These are phyloP conservation scores for Quercus mongolica DNA, from an alignment of 306 rosid species.

Conservation along the genomic window DNA sequence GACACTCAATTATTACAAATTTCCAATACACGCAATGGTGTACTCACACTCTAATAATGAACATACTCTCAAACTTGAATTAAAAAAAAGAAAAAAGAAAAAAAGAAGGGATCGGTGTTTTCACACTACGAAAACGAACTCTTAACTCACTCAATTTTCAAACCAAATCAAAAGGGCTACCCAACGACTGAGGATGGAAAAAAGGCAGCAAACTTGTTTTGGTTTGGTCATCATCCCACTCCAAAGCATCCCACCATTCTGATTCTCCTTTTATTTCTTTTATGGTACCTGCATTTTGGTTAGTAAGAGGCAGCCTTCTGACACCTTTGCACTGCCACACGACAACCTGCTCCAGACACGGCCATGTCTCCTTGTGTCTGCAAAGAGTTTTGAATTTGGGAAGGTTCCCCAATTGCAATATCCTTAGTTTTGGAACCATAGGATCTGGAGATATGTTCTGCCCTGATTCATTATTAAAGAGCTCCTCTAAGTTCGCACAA, in stretches of 20 bases:
- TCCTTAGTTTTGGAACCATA: constrained; percentile 2
- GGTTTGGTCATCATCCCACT: not conserved
- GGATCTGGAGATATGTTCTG: not conserved
- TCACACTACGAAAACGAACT: no score
- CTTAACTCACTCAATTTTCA: no score
- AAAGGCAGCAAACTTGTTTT: not conserved
- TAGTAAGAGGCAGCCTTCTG: constrained; percentile 2
- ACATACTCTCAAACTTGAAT: no score
- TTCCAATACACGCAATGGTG: no score
- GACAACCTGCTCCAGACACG: not conserved
- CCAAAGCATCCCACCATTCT: constrained; percentile 1
- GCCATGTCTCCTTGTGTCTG: constrained; percentile 2
- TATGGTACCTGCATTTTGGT: not conserved
- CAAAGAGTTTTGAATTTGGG: not conserved
- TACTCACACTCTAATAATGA: no score
- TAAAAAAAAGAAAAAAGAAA: no score
- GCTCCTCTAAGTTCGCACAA: not conserved
- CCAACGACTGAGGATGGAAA: not conserved
- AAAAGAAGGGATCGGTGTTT: no score
- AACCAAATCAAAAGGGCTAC: not conserved
- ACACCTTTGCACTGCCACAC: not conserved
- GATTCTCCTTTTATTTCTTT: constrained; percentile 6
- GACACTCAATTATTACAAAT: no score
- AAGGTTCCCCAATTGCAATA: not conserved
- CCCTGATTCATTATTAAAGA: not conserved